Base-by-base conservation (phyloP, 192 early-diverging fungal species). In the Backusella sp. region DNA sequence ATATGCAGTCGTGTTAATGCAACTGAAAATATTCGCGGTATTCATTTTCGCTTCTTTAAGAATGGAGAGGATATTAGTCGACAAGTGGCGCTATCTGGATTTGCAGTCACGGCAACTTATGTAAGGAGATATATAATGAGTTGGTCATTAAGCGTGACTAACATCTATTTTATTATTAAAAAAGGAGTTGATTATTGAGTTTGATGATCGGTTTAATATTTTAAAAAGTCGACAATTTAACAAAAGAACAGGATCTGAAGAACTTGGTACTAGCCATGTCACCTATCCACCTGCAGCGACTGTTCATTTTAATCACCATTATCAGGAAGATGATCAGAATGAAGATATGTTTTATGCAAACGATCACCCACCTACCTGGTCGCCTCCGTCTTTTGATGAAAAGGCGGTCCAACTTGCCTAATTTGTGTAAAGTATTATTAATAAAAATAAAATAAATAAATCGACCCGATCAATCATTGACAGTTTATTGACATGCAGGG, bases 1-100 rank as follows among this genome's bases (percentile, higher is more conserved):
- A 66, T 78, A 30, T 82, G 80, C 37, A 73, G 77, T 34, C 66
- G 73, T 41, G 32, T 82, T 26, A 82, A 82, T 78, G 80, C 80
- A 12, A 78, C 77, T 0, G 76, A 78, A 34, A 82, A 82, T 36
- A 77, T 82, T 66, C 76, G 80, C 41, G 80, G 80, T 12, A 75
- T 78, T 32, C 72, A 77, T 35, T 82, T 70, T 67, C 72, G 66
- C 8, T 76, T 79, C 12, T 46, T 52, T 46, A 79, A 49, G 39
- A 76, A 75, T 37, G 68, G 68, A 39, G 35, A 65, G 32, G 69
- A 71, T 26, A 12, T 62, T 12, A 35, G 26, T 14, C 32, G 6
- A 52, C 46, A 69, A 44, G 41, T 41, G 7, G 39, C 32, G 11
- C 36, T n/a, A 30, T 56, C 66, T 53, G 70, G 35, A 0, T 23